Base-by-base conservation (phyloP, 2,329 filamentous ascomycete species). In the Drechslerella coelobrocha region DNA sequence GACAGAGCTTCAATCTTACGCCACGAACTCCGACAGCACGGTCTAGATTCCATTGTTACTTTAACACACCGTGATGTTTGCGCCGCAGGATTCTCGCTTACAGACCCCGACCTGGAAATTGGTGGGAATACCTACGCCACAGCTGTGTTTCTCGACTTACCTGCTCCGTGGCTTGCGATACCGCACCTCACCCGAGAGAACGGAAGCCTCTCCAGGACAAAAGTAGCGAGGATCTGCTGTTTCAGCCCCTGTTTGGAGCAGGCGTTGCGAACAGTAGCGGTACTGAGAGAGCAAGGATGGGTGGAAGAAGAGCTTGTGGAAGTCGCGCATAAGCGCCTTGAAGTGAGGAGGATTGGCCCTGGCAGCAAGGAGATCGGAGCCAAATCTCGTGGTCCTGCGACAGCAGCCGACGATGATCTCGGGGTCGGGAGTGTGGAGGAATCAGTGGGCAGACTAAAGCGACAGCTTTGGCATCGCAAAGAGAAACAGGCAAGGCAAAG, bases 181-280 rank as follows among this genome's bases (percentile, higher is more conserved):
- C 88, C 86, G 43, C 89, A 93, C 75, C 82, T 94, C n/a, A 86
- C 88, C 1, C 37, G 66, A 31, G 59, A 72, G 37, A 63, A 59
- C 10, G 53, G 66, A 9, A 72, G 57, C 21, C 29, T 83, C 97
- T 9, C 88, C 94, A 74, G 87, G 90, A 0, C 83, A 84, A 84
- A 85, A 43, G 84, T 89, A 3, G 86, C 88, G 1, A 84, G 94
- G 77, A 84, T 99, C 60, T 99, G 94, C 81, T 95, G 92, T 0
- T 99, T 99, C 80, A 95, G 90, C 0, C 94, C 94, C 0, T 99
- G 94, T 79, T 95, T 99, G 74, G 94, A 99, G 80, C 94, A 99
- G 81, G 93, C 95, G 21, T 91, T 89, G 57, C 86, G 88, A 61
- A 97, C 94, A 0, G 88, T 96, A 59, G 88, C 90, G 9, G 85